phyloP scores from a whole-genome alignment of 139 green algal genomes.

The Chlorella sp. region DNA sequence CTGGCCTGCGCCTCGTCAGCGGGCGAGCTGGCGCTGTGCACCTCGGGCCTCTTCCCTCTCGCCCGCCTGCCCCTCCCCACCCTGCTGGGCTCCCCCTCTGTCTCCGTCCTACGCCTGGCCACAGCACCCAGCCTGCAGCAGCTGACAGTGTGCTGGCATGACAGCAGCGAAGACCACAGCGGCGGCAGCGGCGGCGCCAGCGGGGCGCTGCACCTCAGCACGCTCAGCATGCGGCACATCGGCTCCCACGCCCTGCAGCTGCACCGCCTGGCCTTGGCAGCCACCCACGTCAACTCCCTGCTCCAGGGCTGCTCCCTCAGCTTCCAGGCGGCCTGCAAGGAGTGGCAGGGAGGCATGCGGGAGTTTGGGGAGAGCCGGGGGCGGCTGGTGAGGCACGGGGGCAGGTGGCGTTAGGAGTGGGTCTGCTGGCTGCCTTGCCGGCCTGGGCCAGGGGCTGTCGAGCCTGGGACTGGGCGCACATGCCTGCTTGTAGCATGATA shows the following conservation, averaged over 20 bases:
- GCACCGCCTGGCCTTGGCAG: slow-evolving; percentile 29
- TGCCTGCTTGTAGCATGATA: neutral
- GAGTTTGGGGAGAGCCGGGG: slow-evolving; percentile 15
- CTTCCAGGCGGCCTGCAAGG: slow-evolving; percentile 10
- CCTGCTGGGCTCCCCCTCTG: slow-evolving; percentile 13
- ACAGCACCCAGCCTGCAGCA: slow-evolving; percentile 13
- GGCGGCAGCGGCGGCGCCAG: neutral
- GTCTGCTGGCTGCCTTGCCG: too few species aligned
- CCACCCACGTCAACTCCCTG: slow-evolving; percentile 29
- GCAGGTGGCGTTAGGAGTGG: too few species aligned
- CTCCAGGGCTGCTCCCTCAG: slow-evolving; percentile 23
- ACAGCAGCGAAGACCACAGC: too few species aligned
- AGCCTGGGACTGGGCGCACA: neutral
- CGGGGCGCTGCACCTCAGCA: neutral
- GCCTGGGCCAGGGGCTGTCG: neutral
- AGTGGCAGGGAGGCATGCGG: slow-evolving; percentile 32
- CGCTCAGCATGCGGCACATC: neutral
- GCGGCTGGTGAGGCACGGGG: neutral
- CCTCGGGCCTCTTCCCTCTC: slow-evolving; percentile 32
- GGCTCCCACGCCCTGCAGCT: slow-evolving; percentile 18
- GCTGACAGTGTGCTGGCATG: slow-evolving; percentile 21
- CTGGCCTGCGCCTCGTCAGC: slow-evolving; percentile 20
- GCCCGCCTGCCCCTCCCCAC: neutral
- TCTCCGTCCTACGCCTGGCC: slow-evolving; percentile 1
- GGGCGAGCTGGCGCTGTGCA: slow-evolving; percentile 37